Conservation (phyloP, 345 rosid genomes). For the Acer campestre region DNA sequence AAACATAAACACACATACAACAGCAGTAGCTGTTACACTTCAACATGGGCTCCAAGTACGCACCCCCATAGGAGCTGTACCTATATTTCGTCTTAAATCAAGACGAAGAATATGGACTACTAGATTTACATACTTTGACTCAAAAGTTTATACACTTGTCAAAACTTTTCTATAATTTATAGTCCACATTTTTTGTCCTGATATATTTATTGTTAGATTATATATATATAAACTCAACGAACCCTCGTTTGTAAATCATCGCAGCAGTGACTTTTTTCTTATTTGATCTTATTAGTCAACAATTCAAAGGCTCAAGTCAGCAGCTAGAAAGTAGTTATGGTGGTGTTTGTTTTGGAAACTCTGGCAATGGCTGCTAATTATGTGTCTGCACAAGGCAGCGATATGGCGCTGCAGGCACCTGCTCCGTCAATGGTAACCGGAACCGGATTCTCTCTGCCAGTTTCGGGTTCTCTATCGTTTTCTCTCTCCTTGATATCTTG, state of each 20-base stretch:
- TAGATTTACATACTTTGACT: too few relatives aligned
- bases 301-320: neutral
- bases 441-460: slow-evolving; percentile 13
- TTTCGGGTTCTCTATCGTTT: slow-evolving; percentile 24
- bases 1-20: too few relatives aligned
- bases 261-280: neutral
- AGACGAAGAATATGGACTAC: rapidly evolving
- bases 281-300: neutral
- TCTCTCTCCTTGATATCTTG: slow-evolving; percentile 25
- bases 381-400: neutral
- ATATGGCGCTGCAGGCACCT: slow-evolving; percentile 34
- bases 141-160: rapidly evolving
- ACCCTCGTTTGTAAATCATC: neutral
- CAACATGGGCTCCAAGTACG: neutral
- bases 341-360: neutral
- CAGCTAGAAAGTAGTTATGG: neutral
- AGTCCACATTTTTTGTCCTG: too few relatives aligned
- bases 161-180: too few relatives aligned
- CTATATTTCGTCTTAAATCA: too few relatives aligned
- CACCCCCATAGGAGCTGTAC: neutral
- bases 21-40: too few relatives aligned
- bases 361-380: neutral
- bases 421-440: slow-evolving; percentile 30
- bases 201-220: too few relatives aligned
- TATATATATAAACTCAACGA: neutral